phyloP scores from a whole-genome alignment of 2,329 filamentous ascomycete species.

The Alternaria sp. region DNA sequence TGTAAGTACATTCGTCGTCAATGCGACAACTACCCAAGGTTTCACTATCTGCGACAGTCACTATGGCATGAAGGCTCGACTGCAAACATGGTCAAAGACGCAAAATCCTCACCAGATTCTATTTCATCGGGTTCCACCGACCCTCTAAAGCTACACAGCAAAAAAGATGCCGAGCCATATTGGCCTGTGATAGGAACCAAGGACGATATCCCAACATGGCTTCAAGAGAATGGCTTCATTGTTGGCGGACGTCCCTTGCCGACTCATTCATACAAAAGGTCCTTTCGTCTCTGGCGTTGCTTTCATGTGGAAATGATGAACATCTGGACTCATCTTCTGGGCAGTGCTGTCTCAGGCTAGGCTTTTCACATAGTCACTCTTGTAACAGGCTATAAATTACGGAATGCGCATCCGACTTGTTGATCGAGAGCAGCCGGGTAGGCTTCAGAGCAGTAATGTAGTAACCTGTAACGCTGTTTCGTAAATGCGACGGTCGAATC shows the following conservation, averaged over 20 bases:
- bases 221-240: background rate
- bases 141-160: accelerated
- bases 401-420: slow-evolving; percentile 1
- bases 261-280: slow-evolving; percentile 1
- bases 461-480: background rate
- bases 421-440: background rate
- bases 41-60: no score
- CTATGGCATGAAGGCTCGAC: no score
- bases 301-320: slow-evolving; percentile 9
- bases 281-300: slow-evolving; percentile 10
- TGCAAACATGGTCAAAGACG: no score
- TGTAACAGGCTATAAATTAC: background rate
- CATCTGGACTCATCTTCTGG: slow-evolving; percentile 11
- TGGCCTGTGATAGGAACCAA: background rate
- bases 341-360: slow-evolving; percentile 15
- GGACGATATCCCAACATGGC: background rate
- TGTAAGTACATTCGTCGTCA: accelerated
- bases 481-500: background rate
- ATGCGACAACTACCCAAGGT: no score
- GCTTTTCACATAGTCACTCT: slow-evolving; percentile 18
- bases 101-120: accelerated
- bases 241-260: background rate
- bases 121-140: accelerated
- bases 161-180: background rate
- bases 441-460: background rate